Conservation (phyloP, 1,284 basidiomycete genomes). For the Golubevia sp. region DNA sequence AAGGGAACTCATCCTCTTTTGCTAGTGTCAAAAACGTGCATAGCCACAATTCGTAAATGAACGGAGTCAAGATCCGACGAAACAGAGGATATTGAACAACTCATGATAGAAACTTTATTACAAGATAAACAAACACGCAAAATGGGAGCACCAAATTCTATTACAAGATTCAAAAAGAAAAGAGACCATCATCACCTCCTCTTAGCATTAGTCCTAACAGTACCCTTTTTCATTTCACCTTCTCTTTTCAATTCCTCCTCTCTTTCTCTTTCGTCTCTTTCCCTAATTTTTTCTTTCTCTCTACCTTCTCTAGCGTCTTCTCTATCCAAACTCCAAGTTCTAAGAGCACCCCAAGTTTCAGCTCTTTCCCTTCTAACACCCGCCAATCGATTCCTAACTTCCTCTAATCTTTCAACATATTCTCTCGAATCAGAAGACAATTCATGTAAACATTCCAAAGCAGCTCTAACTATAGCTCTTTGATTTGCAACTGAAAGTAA, state of each 20-base stretch:
- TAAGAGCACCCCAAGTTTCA: constrained; percentile 41
- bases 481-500: constrained; percentile 34
- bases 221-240: neutral
- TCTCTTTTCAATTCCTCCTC: neutral
- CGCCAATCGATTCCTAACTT: constrained; percentile 42
- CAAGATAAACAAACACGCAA: no score
- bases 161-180: no score
- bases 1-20: no score
- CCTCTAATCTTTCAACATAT: constrained; percentile 53
- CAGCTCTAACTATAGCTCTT: constrained; percentile 45
- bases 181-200: neutral
- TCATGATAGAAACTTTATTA: no score
- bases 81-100: no score
- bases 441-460: constrained; percentile 54
- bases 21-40: no score
- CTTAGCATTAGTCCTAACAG: neutral
- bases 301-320: constrained; percentile 9
- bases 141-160: no score
- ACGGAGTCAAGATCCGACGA: no score
- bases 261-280: neutral
- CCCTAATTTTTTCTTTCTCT: constrained; percentile 7
- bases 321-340: constrained; percentile 44
- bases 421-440: constrained; percentile 46
- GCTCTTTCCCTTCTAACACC: constrained; percentile 36
- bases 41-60: no score